Base-by-base conservation (phyloP, 805 yeast species). In the Candida adriatica region DNA sequence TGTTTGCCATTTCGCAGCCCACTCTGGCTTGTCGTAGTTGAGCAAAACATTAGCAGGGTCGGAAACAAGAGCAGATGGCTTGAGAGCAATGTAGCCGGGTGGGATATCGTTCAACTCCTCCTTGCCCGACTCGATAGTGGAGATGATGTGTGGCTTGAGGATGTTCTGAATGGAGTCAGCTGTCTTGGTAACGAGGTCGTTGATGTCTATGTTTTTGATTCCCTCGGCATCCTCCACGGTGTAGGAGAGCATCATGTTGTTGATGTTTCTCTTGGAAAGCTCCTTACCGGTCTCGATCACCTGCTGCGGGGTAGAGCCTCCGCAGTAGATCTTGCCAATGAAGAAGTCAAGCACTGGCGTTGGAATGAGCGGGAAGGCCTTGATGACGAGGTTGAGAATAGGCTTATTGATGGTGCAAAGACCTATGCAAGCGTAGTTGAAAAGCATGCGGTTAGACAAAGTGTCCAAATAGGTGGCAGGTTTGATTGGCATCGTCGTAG, bases 171-270 rank as follows among this genome's bases (percentile, higher is more conserved):
- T 69, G 9, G 94, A 82, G 27, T 65, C 62, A 36, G 73, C 65
- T 13, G 90, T 81, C 53, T 78, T 79, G 13, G 57, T 46, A 22
- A 81, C 74, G 38, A 83, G 80, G 41, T 63, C 64, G 24, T 68
- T 51, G 22, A 79, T 75, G 55, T 74, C 77, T 25, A 68, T 48
- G 56, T 72, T 64, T 51, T 73, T 69, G 36, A 70, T 71, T 23
- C 95, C 95, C 42, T 84, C 84, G 33, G 96, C 79, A 34, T 92
- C 95, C 59, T 88, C 97, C 31, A 88, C 87, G 11, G 96, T 85
- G 55, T 86, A 73, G 1, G 94, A 80, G n/a, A 88, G 64, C 95
- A 88, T 86, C 94, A 88, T 85, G 64, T 88, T 90, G 45, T 83
- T 75, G 50, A 87, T 82, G 8, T 95, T 94, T 39, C 94, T 68